phyloP scores from a whole-genome alignment of 441 rosid species.

The Populus hybrid region DNA sequence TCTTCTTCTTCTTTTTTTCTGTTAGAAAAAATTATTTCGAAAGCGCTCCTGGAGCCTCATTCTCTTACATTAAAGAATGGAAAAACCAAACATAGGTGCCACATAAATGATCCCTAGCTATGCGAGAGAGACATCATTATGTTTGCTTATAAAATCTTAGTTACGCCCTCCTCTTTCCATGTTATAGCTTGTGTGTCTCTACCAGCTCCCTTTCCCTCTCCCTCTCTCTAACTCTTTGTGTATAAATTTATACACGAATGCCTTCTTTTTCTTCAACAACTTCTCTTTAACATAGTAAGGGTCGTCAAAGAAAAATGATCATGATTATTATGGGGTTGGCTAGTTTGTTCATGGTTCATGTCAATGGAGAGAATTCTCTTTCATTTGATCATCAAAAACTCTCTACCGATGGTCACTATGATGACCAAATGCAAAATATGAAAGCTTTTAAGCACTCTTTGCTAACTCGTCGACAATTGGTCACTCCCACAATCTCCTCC shows the following conservation, averaged over 20 bases:
- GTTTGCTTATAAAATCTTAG: conserved; percentile 32
- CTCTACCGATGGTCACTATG: conserved; percentile 12
- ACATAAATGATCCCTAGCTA: conserved; percentile 29
- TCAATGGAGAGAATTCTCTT: conserved; percentile 15
- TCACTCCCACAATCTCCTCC: conserved; percentile 23
- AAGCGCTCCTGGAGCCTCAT: too few relatives aligned
- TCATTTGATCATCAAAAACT: not conserved
- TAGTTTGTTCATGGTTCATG: conserved; percentile 14
- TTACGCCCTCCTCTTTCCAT: conserved; percentile 52
- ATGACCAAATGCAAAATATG: conserved; percentile 37
- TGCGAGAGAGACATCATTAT: not conserved
- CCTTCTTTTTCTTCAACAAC: not conserved
- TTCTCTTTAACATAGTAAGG: conserved; percentile 3
- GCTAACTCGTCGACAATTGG: conserved; percentile 38
- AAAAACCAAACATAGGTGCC: conserved; percentile 17
- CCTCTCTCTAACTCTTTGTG: not conserved
- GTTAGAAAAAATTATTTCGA: not conserved
- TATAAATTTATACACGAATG: not conserved
- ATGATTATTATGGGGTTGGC: conserved; percentile 1
- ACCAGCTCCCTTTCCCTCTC: not conserved
- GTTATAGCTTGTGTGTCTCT: conserved; percentile 9
- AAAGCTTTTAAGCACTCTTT: conserved; percentile 43
- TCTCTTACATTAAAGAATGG: not conserved
- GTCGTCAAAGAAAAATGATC: conserved; percentile 7
- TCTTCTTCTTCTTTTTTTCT: not conserved